phyloP scores from a whole-genome alignment of 495 filamentous ascomycete genomes.

The Zalerion maritima region DNA sequence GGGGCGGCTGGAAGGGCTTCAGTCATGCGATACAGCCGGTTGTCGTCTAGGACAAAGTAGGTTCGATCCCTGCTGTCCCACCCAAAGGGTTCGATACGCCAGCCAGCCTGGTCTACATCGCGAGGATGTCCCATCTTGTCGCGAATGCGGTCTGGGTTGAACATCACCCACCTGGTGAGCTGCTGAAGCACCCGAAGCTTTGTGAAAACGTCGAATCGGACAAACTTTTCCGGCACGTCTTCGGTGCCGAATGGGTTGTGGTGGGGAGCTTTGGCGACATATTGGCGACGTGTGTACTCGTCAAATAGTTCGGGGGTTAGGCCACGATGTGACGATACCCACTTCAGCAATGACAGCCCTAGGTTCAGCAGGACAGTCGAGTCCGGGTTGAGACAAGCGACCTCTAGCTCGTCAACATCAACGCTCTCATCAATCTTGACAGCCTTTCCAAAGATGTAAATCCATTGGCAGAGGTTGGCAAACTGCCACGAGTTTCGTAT shows the following conservation, averaged over 20 bases:
- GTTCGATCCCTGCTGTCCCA: slow-evolving; percentile 72
- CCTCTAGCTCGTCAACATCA: slow-evolving; percentile 80
- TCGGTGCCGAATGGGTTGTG: slow-evolving; percentile 78
- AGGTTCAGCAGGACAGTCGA: slow-evolving; percentile 66
- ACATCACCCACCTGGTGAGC: slow-evolving; percentile 80
- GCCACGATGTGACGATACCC: slow-evolving; percentile 84
- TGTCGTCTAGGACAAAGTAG: slow-evolving; percentile 89
- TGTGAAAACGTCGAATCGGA: slow-evolving; percentile 66
- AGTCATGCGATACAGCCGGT: slow-evolving; percentile 74
- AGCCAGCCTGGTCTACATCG: slow-evolving; percentile 65
- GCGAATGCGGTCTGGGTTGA: slow-evolving; percentile 69
- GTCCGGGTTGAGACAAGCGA: slow-evolving; percentile 65
- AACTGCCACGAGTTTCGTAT: slow-evolving; percentile 91
- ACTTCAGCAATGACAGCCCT: slow-evolving; percentile 79
- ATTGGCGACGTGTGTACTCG: slow-evolving; percentile 86
- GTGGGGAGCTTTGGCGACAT: slow-evolving; percentile 61
- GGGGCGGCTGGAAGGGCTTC: slow-evolving; percentile 45
- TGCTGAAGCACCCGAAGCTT: slow-evolving; percentile 77
- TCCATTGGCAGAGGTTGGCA: slow-evolving; percentile 85
- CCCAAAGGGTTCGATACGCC: slow-evolving; percentile 86
- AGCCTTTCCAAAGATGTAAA: slow-evolving; percentile 72
- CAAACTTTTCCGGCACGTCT: slow-evolving; percentile 56
- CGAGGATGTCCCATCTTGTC: slow-evolving; percentile 74
- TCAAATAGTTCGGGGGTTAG: slow-evolving; percentile 80
- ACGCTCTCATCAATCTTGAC: slow-evolving; percentile 80